Percentiles rank a stretch among this genome's conserved stretches.
Conservation (phyloP, 306 rosid genomes). For the Styphnolobium japonicum region DNA sequence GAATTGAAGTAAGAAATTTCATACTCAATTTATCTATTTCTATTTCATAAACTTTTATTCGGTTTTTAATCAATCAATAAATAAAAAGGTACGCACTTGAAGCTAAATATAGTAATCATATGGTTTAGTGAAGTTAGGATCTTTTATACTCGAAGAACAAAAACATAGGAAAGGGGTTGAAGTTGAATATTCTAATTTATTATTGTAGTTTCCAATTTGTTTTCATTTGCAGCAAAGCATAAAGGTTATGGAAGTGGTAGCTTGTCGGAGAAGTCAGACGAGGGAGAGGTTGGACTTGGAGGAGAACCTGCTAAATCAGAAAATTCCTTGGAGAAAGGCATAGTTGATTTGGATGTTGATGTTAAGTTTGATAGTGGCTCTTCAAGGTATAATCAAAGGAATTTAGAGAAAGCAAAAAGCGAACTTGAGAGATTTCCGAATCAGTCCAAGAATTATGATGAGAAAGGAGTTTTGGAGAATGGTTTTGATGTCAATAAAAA, state of each 20-base stretch:
- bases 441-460: constrained; percentile 29
- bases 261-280: constrained; percentile 63
- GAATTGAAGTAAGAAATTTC: too few species aligned
- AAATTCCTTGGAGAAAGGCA: constrained; percentile 48
- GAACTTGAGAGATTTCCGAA: constrained; percentile 33
- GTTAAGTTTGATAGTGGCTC: constrained; percentile 39
- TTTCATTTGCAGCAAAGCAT: constrained; percentile 59
- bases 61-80: background rate
- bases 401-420: constrained; percentile 35
- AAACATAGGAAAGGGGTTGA: constrained; percentile 18
- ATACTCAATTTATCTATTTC: too few species aligned
- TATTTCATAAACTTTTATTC: too few species aligned
- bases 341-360: constrained; percentile 50
- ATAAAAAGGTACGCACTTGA: background rate
- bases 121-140: background rate
- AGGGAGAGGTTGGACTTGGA: constrained; percentile 45
- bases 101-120: background rate
- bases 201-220: background rate
- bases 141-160: background rate
- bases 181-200: constrained; percentile 28
- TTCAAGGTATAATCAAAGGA: constrained; percentile 41
- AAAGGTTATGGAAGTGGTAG: constrained; percentile 55
- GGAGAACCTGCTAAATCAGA: constrained; percentile 47
- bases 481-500: constrained; percentile 27
- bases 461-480: constrained; percentile 38